Evolutionary conservation across 169 alveolate genomes (phyloP).

Genomic region (Cystoisospora suis): DNA sequence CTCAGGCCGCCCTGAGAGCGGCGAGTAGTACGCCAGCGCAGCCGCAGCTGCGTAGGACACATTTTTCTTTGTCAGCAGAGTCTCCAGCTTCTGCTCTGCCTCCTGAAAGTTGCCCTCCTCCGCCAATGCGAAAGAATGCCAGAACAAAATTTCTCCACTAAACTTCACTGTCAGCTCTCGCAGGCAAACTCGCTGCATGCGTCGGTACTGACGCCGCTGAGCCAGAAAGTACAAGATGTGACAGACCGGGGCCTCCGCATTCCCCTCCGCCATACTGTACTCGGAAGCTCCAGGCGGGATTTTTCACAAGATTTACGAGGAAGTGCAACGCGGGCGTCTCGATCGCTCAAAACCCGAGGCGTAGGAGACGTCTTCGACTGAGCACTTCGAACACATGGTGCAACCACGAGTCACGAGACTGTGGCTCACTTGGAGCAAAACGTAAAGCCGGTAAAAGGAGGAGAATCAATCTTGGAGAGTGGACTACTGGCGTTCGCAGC

Average conservation of each 20-base stretch:
- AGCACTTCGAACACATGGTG: too few species aligned
- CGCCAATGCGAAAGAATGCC: constrained; percentile 18
- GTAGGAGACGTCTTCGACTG: too few species aligned
- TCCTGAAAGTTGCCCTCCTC: not conserved
- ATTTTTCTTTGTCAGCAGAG: not conserved
- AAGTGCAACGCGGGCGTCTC: too few species aligned
- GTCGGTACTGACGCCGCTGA: constrained; percentile 8
- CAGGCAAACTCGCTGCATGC: not conserved
- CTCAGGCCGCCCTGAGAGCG: not conserved
- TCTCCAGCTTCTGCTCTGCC: not conserved
- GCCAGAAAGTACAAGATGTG: not conserved
- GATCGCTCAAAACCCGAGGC: too few species aligned
- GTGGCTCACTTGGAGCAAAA: not conserved
- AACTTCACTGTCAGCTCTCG: constrained; percentile 17
- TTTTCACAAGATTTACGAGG: not conserved
- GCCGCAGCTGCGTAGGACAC: constrained; percentile 26
- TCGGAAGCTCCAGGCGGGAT: not conserved
- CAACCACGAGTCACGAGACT: not conserved
- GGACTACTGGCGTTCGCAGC: too few species aligned
- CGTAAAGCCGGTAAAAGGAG: not conserved
- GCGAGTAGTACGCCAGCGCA: not conserved
- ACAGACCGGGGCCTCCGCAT: not conserved
- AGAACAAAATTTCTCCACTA: not conserved
- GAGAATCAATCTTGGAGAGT: too few species aligned
- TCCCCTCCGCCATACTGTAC: not conserved